A percentile compares a stretch with the other conserved stretches of the same genome.
phyloP scores from a whole-genome alignment of 495 filamentous ascomycete species.

The Eremomyces bilateralis region DNA sequence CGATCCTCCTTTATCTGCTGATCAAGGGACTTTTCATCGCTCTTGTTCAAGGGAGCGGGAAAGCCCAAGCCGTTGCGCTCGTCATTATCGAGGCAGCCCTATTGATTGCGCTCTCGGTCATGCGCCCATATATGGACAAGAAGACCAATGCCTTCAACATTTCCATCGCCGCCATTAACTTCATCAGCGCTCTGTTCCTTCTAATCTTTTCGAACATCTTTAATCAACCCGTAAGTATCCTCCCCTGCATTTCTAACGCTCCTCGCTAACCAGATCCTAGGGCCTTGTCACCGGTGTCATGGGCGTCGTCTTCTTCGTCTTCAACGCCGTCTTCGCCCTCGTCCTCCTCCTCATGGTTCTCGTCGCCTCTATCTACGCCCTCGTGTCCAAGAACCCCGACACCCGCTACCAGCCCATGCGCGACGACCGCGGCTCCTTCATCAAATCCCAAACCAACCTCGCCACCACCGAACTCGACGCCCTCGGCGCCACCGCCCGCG shows the following conservation, averaged over 20 bases:
- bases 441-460: constrained; percentile 88
- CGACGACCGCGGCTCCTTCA: constrained; percentile 90
- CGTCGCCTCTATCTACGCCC: constrained; percentile 57
- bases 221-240: constrained; percentile 49
- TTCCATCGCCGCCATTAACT: constrained; percentile 71
- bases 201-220: constrained; percentile 95
- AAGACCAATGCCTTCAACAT: constrained; percentile 97
- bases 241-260: not conserved
- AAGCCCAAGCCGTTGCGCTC: constrained; percentile 63
- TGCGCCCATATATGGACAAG: constrained; percentile 98
- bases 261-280: constrained; percentile 14
- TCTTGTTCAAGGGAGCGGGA: constrained; percentile 50
- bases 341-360: constrained; percentile 76
- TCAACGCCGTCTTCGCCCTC: constrained; percentile 72
- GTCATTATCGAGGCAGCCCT: constrained; percentile 68
- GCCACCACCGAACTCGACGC: constrained; percentile 72
- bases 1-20: constrained; percentile 54
- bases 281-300: constrained; percentile 77
- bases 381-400: constrained; percentile 89
- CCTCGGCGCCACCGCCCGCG: constrained; percentile 75
- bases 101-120: constrained; percentile 54
- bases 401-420: constrained; percentile 91
- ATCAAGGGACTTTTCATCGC: constrained; percentile 85
- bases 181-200: constrained; percentile 75
- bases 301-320: constrained; percentile 81